Base-by-base conservation (phyloP, 257 asterid species). In the Gentiana dahurica region DNA sequence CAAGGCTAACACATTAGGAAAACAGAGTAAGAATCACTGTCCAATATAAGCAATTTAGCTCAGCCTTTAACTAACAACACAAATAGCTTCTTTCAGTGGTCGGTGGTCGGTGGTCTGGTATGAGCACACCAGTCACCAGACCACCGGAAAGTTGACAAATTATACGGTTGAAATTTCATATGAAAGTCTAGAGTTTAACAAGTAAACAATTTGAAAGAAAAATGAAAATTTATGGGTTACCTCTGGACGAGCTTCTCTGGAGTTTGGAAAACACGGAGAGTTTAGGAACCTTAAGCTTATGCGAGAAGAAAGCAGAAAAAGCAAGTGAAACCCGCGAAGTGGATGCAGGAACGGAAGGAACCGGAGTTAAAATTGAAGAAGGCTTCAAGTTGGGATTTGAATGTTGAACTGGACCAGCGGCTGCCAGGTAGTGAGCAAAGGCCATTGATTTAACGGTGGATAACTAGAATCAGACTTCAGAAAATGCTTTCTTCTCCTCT, bases 361-460 rank as follows among this genome's bases (percentile, higher is more conserved):
- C 65, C 1, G 73, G 75, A 34, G 65, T 54, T 51, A 57, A 41
- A 34, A 53, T 36, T 34, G 83, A 65, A 35, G 73, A 65, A 35
- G 71, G 57, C 47, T 51, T 33, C 57, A 67, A 58, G 39, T 52
- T 59, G 64, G 72, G 51, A 24, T 71, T 73, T 4, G 76, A 48
- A 53, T 72, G 63, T 53, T 71, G 76, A 9, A 74, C 63, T 47
- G 74, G 78, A 36, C 72, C 72, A 41, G 82, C 75, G 2, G 89
- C 59, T n/a, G 69, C 66, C 3, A 72, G 63, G 66, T 61, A 71
- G 68, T 65, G 86, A 43, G 74, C 73, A 67, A 71, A 66, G 35
- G 95, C 95, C 94, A 87, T 87, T 53, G 83, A 52, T 60, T 12
- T 39, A 8, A 34, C 57, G 11, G 6, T 8, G 4, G 2, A 34